Conservation (phyloP, 441 rosid genomes). For the Mallotus japonicus region DNA sequence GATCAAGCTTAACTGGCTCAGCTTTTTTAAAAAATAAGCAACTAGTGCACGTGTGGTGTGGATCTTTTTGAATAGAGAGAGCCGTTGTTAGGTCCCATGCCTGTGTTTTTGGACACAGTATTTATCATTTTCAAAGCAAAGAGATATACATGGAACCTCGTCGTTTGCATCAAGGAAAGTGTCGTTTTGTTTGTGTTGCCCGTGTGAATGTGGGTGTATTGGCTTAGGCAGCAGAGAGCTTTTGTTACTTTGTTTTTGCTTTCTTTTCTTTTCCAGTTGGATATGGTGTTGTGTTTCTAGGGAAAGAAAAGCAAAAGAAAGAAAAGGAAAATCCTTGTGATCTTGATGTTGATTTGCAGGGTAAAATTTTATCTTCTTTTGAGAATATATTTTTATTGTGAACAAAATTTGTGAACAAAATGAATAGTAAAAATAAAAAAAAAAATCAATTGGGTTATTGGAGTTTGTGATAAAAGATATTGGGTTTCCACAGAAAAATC, state of each 20-base stretch:
- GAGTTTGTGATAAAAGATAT: conserved; percentile 27
- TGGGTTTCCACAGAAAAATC: conserved; percentile 27
- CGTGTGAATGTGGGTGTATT: background rate
- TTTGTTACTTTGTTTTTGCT: background rate
- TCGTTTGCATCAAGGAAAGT: conserved; percentile 13
- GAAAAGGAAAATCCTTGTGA: background rate
- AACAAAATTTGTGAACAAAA: too few relatives aligned
- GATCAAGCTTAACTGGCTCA: conserved; percentile 29
- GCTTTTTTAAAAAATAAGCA: conserved; percentile 22
- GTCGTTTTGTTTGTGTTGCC: background rate
- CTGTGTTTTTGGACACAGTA: background rate
- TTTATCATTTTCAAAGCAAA: background rate
- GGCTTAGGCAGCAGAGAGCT: background rate
- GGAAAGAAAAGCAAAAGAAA: background rate
- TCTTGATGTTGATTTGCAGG: background rate
- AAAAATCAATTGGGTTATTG: conserved; percentile 13
- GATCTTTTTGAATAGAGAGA: conserved; percentile 18
- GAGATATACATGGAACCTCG: background rate
- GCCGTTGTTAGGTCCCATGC: conserved; percentile 20
- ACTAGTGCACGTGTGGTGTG: conserved; percentile 50
- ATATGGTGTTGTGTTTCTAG: background rate
- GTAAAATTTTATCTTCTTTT: background rate
- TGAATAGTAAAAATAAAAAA: too few relatives aligned
- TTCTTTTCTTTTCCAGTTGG: background rate
- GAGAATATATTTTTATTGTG: background rate